Percentiles rank a stretch among this genome's conserved stretches.
Conservation (phyloP, 371 early-diverging fungal species). For the Mucor velutinosus region DNA sequence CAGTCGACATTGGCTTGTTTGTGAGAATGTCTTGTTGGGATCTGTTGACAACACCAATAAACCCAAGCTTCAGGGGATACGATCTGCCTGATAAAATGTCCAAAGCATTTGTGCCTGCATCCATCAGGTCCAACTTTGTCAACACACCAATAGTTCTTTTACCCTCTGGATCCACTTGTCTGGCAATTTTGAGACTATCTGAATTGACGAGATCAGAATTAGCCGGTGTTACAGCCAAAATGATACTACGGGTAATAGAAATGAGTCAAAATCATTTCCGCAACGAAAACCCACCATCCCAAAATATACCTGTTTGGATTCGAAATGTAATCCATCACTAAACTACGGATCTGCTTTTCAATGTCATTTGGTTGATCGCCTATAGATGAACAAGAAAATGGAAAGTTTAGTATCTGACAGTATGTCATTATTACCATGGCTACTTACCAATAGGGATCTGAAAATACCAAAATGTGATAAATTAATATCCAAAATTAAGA, state of each 20-base stretch:
- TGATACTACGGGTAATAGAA: conserved; percentile 61
- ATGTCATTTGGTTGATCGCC: conserved; percentile 91
- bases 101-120: conserved; percentile 89
- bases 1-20: conserved; percentile 78
- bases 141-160: conserved; percentile 90
- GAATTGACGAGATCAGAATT: conserved; percentile 93
- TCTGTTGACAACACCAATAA: conserved; percentile 90
- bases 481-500: not conserved
- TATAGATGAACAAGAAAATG: conserved; percentile 15
- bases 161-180: conserved; percentile 90
- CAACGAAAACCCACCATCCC: not conserved
- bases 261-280: conserved; percentile 1
- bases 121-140: conserved; percentile 96
- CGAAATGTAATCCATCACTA: conserved; percentile 85
- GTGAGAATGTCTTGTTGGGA: conserved; percentile 87
- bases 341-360: conserved; percentile 82
- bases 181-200: conserved; percentile 90
- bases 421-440: not conserved
- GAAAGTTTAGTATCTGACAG: not conserved
- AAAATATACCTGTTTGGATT: conserved; percentile 79
- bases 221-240: conserved; percentile 94
- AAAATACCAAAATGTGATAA: not conserved
- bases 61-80: conserved; percentile 86
- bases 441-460: conserved; percentile 52
- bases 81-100: conserved; percentile 85